phyloP scores from a whole-genome alignment of 495 filamentous ascomycete species.

The Cetradonia linearis region DNA sequence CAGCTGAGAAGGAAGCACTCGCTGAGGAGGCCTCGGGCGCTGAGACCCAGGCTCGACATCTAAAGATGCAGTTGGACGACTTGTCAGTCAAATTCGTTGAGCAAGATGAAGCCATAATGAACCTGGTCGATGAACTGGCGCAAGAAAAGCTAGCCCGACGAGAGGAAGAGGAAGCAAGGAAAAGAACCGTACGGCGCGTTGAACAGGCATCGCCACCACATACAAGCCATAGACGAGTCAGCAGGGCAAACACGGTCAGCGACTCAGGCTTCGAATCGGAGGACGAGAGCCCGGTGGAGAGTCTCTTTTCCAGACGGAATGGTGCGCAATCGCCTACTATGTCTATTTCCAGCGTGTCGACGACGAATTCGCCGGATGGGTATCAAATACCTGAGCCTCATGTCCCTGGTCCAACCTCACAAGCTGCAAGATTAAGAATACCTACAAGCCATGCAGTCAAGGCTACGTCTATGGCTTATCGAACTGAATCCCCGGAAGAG shows the following conservation, averaged over 20 bases:
- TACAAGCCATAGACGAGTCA: slow-evolving; percentile 1
- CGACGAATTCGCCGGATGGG: slow-evolving; percentile 35
- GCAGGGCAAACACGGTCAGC: slow-evolving; percentile 9
- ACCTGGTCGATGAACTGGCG: slow-evolving; percentile 52
- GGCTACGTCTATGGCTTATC: background rate
- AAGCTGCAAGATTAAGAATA: background rate
- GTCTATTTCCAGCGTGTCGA: slow-evolving; percentile 38
- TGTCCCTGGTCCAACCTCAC: background rate
- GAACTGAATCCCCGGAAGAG: slow-evolving; percentile 8
- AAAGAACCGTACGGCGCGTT: slow-evolving; percentile 40
- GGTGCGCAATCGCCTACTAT: slow-evolving; percentile 33
- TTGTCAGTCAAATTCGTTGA: slow-evolving; percentile 59
- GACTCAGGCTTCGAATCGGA: slow-evolving; percentile 41
- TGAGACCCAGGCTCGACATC: slow-evolving; percentile 51
- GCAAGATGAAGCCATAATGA: slow-evolving; percentile 54
- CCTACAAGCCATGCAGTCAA: background rate
- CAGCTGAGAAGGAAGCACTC: slow-evolving; percentile 54
- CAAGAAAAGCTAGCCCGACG: slow-evolving; percentile 46
- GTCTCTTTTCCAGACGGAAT: slow-evolving; percentile 49
- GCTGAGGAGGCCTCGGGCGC: slow-evolving; percentile 66
- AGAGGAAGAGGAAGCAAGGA: slow-evolving; percentile 44
- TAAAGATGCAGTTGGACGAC: slow-evolving; percentile 66
- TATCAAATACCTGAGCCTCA: slow-evolving; percentile 22
- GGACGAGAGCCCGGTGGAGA: slow-evolving; percentile 46
- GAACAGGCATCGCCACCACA: background rate